Percentiles rank a stretch among this genome's conserved stretches.
These are phyloP conservation scores for Dipteronia sinensis DNA, from an alignment of 345 rosid species.

Conservation along the genomic window DNA sequence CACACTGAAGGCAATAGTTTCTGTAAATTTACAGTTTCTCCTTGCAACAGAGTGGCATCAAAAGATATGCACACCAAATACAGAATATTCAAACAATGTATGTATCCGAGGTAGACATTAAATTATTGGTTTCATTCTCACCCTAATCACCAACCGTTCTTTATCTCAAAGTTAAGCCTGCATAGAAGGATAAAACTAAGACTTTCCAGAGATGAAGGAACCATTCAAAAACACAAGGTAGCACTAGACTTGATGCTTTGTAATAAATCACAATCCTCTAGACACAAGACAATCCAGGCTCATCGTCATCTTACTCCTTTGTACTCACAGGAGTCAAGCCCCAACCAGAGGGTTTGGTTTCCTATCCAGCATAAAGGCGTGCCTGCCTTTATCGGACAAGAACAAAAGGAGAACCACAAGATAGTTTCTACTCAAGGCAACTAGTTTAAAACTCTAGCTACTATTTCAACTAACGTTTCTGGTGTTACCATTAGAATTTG, in stretches of 20 bases:
- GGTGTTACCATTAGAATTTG: too few species aligned
- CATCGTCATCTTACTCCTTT: background rate
- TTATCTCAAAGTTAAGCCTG: constrained; percentile 3
- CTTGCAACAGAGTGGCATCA: background rate
- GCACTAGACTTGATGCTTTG: background rate
- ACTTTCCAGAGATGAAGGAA: background rate
- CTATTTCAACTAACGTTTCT: too few species aligned
- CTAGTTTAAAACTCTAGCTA: too few species aligned
- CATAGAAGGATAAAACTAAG: background rate
- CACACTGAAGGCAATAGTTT: background rate
- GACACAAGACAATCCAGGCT: background rate
- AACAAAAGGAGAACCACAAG: too few species aligned
- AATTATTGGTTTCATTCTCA: background rate
- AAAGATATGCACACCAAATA: too few species aligned
- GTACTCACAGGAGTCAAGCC: background rate
- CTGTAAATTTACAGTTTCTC: background rate
- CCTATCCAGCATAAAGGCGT: too few species aligned
- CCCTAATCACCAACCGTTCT: background rate
- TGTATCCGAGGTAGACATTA: too few species aligned
- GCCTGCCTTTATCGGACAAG: too few species aligned
- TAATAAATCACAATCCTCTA: background rate
- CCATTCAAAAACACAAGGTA: background rate
- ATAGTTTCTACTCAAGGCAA: too few species aligned
- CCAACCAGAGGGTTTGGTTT: background rate
- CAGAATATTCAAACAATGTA: too few species aligned